Base-by-base conservation (phyloP, 176 grass and related monocot genomes). In the Aegilops umbellulata region DNA sequence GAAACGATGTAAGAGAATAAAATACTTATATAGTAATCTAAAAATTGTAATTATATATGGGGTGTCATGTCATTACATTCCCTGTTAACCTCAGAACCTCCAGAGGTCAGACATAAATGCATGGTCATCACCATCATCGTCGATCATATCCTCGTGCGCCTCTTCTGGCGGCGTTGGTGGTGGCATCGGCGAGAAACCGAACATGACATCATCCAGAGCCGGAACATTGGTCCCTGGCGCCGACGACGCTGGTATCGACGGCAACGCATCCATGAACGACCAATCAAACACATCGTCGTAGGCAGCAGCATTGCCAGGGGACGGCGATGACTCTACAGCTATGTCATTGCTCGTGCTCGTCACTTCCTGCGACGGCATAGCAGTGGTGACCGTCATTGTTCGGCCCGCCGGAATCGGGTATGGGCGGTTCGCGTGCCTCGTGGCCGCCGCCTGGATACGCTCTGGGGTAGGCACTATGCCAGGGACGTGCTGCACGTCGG, bases 241-340 rank as follows among this genome's bases (percentile, higher is more conserved):
- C 10, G 87, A 35, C 32, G 80, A 17, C 53, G 25, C 49, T 9
- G 87, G 31, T 39, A 31, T 42, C 23, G 41, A 39, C 27, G 87
- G 87, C 41, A 80, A 44, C 7, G 58, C 20, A 44, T 89, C 87
- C 82, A 89, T 89, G 68, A 89, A 89, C 10, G 82, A 89, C 87
- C 82, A 89, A 73, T 89, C 87, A 66, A 80, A 32, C 12, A 36
- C 58, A 70, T 84, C 76, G 13, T 85, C 82, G 39, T 8, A 8
- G 5, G 39, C 41, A 79, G 41, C 51, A 2, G 30, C 81, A 29
- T 23, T 29, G 76, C 27, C 60, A 12, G 16, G 16, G 7, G 31
- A 31, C 2, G 12, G 81, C 39, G 30, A 6, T 65, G 82, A 74
- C 23, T 64, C 20, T 20, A 58, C 15, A 60, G 81, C 24, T 41